Evolutionary conservation across 1,284 basidiomycete species (phyloP), one percentile per base, ranked within the genome.

Genomic region (Pterulicium gracile): DNA sequence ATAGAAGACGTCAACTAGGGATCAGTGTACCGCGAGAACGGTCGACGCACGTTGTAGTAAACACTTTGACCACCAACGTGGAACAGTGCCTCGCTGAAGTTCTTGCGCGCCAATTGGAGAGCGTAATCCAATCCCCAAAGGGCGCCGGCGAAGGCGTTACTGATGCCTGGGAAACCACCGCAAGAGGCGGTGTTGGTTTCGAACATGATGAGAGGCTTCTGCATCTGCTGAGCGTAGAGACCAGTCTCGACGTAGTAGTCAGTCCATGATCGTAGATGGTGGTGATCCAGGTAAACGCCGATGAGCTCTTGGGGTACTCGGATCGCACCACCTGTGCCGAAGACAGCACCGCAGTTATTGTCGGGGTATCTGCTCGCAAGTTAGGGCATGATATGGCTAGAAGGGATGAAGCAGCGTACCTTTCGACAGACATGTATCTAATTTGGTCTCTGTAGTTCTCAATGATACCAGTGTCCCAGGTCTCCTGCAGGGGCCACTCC

Each of bases 131-230:
- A 47, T 0, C 65, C 76, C 88, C 88, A 89, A 18, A 89, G 66
- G 2, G 83, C 75, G 0, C 78, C 77, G 2, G 76, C 82, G 55
- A 85, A 89, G 18, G 70, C 73, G 56, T 90, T 79, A 47, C 75
- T 79, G 18, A 89, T 66, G 0, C 87, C 87, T 1, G 75, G 63
- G 58, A 90, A 88, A 12, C 88, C 88, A 58, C 85, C 83, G 62
- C 87, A 90, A 24, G 81, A 81, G 0, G 83, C 88, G 0, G 84
- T 81, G 62, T 90, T 90, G 12, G 81, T 88, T 62, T 89, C 86
- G 52, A 86, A 77, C 81, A 88, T 83, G 40, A 84, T 50, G 46
- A 84, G 62, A 1, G 72, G 71, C 55, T 82, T 83, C 21, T 61
- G 61, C 12, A 59, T 58, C 1, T 47, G 51, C 49, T 71, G 67